phyloP scores from a whole-genome alignment of 2,329 filamentous ascomycete species.

The Allantophomopsis cytisporea region DNA sequence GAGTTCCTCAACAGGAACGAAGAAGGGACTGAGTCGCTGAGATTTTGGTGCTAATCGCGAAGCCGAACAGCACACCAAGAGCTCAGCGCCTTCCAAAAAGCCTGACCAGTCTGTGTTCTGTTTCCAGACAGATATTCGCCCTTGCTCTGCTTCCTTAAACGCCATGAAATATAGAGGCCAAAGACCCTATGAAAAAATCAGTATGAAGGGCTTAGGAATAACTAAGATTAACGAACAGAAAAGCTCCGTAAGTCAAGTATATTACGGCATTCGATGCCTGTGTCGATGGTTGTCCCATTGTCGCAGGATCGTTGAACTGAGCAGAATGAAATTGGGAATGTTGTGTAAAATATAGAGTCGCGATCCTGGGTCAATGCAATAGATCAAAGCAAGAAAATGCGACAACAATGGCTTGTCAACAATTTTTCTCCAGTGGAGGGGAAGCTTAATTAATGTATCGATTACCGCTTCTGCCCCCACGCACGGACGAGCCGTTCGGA shows the following conservation, averaged over 20 bases:
- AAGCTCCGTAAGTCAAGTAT: slow-evolving; percentile 65
- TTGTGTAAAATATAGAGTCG: too few relatives aligned
- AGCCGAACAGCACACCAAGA: neutral
- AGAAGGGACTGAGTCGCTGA: too few relatives aligned
- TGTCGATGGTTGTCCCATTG: slow-evolving; percentile 1
- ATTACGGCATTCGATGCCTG: slow-evolving; percentile 74
- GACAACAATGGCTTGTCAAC: too few relatives aligned
- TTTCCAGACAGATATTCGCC: slow-evolving; percentile 63
- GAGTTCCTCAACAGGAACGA: neutral
- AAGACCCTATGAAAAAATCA: slow-evolving; percentile 33
- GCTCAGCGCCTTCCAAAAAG: slow-evolving; percentile 6
- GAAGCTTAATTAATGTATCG: too few relatives aligned
- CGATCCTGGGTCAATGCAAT: too few relatives aligned
- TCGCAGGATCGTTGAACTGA: neutral
- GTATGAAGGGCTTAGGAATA: neutral
- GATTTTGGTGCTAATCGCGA: too few relatives aligned
- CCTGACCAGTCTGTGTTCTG: slow-evolving; percentile 72
- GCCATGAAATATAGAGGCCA: slow-evolving; percentile 44
- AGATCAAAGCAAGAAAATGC: too few relatives aligned
- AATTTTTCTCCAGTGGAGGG: too few relatives aligned
- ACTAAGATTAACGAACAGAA: slow-evolving; percentile 38
- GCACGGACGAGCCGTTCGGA: too few relatives aligned
- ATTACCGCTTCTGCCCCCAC: too few relatives aligned
- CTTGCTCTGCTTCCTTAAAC: slow-evolving; percentile 28
- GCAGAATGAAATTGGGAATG: too few relatives aligned